Evolutionary conservation across 2,329 filamentous ascomycete species (phyloP).

Genomic region (Paecilomyces dactylethromorphus): DNA sequence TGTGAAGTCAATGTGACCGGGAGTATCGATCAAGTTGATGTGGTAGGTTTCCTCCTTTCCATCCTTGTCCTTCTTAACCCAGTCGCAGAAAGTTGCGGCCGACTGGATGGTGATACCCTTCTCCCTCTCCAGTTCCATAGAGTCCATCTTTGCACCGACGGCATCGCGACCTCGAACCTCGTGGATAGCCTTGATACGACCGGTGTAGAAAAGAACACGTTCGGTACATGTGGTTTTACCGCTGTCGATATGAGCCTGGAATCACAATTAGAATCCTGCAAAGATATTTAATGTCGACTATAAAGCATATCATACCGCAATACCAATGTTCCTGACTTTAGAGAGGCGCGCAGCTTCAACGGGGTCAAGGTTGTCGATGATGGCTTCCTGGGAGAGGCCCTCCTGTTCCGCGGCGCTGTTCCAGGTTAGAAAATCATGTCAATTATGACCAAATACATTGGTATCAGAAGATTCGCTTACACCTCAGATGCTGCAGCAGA

Average conservation of each 20-base stretch:
- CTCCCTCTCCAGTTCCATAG: slow-evolving; percentile 96
- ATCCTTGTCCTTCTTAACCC: slow-evolving; percentile 72
- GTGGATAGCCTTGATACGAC: slow-evolving; percentile 93
- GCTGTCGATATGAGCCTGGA: slow-evolving; percentile 90
- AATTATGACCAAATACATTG: slow-evolving; percentile 2
- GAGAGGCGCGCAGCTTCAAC: slow-evolving; percentile 72
- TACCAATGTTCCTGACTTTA: slow-evolving; percentile 91
- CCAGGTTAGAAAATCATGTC: not conserved
- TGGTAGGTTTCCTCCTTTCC: slow-evolving; percentile 88
- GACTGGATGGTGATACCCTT: slow-evolving; percentile 99
- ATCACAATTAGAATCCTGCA: slow-evolving; percentile 6
- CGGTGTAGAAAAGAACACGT: slow-evolving; percentile 95
- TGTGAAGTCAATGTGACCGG: slow-evolving; percentile 97
- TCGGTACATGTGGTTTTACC: slow-evolving; percentile 97
- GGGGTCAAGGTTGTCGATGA: slow-evolving; percentile 74
- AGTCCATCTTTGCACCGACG: slow-evolving; percentile 98
- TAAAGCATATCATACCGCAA: slow-evolving; percentile 62
- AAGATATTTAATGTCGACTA: not conserved
- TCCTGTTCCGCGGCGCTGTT: slow-evolving; percentile 48
- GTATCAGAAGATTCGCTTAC: slow-evolving; percentile 21
- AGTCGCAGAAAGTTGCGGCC: slow-evolving; percentile 95
- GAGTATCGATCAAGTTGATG: slow-evolving; percentile 97
- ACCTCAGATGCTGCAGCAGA: slow-evolving; percentile 39
- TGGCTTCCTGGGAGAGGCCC: slow-evolving; percentile 54
- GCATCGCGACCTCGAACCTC: slow-evolving; percentile 86